These are phyloP conservation scores for Tetrapyrgos nigripes DNA, from an alignment of 1,284 basidiomycete genomes.

Conservation along the genomic window DNA sequence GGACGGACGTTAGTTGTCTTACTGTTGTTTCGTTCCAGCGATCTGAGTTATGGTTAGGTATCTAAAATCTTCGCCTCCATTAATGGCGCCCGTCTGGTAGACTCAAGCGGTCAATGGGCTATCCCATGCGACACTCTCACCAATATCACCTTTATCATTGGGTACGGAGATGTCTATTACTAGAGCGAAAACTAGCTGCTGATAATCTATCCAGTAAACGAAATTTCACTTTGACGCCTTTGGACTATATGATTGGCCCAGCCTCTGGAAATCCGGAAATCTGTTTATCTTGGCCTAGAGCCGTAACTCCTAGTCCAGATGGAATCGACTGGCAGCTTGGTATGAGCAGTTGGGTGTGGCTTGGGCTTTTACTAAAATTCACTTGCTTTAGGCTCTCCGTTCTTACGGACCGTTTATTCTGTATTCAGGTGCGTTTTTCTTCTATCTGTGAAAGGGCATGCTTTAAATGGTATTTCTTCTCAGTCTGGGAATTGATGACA, in stretches of 20 bases:
- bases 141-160: slow-evolving; percentile 78
- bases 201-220: slow-evolving; percentile 45
- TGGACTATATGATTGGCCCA: slow-evolving; percentile 85
- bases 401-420: slow-evolving; percentile 83
- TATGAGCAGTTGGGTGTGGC: slow-evolving; percentile 24
- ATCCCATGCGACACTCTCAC: slow-evolving; percentile 77
- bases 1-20: slow-evolving; percentile 66
- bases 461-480: slow-evolving; percentile 11
- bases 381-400: slow-evolving; percentile 67
- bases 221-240: slow-evolving; percentile 76
- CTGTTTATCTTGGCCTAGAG: slow-evolving; percentile 86
- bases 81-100: slow-evolving; percentile 74
- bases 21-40: neutral
- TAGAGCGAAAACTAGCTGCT: slow-evolving; percentile 2
- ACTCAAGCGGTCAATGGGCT: slow-evolving; percentile 79
- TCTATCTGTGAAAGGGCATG: slow-evolving; percentile 10
- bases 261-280: slow-evolving; percentile 67
- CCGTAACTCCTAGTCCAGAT: slow-evolving; percentile 68
- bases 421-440: slow-evolving; percentile 69
- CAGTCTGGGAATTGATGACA: slow-evolving; percentile 75
- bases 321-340: slow-evolving; percentile 90
- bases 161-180: slow-evolving; percentile 46
- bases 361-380: neutral
- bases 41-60: slow-evolving; percentile 55
- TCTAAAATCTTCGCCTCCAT: slow-evolving; percentile 70